Percentiles rank a stretch among this genome's conserved stretches.
Conservation (phyloP, 495 filamentous ascomycete genomes). For the Xanthoparmelia taractica region DNA sequence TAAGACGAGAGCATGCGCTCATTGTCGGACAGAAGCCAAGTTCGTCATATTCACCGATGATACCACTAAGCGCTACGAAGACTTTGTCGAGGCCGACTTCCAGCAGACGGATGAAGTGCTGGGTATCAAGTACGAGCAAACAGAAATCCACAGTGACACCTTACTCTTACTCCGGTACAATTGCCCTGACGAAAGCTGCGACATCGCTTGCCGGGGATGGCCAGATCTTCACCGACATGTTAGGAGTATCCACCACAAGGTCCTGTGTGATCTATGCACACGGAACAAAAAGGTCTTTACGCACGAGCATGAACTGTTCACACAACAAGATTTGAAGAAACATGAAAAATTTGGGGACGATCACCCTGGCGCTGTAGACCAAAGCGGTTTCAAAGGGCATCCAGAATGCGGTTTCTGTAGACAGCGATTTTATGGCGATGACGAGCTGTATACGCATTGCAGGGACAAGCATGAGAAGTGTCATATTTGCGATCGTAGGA, state of each 20-base stretch:
- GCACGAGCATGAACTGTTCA: conserved; percentile 94
- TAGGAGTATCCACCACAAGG: conserved; percentile 66
- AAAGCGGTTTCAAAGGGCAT: conserved; percentile 94
- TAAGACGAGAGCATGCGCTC: conserved; percentile 88
- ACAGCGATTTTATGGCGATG: conserved; percentile 86
- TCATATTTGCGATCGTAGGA: conserved; percentile 79
- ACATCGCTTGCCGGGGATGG: conserved; percentile 88
- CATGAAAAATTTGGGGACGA: conserved; percentile 92
- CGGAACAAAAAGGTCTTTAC: conserved; percentile 97
- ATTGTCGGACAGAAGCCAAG: conserved; percentile 79
- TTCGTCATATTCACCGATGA: conserved; percentile 91
- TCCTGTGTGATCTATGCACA: conserved; percentile 93
- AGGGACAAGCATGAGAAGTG: conserved; percentile 88
- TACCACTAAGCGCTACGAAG: conserved; percentile 68
- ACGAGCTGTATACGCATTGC: conserved; percentile 91
- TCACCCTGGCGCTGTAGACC: conserved; percentile 78
- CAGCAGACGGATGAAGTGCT: conserved; percentile 69
- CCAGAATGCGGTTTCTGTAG: conserved; percentile 91
- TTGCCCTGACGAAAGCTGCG: conserved; percentile 77
- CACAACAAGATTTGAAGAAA: conserved; percentile 64
- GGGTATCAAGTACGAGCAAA: conserved; percentile 81
- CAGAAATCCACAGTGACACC: conserved; percentile 82
- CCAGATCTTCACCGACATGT: conserved; percentile 91
- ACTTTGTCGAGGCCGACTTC: conserved; percentile 66
- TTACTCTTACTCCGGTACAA: conserved; percentile 86